Evolutionary conservation across 2,329 filamentous ascomycete genomes (phyloP).

Genomic region (Shiraia sp.): DNA sequence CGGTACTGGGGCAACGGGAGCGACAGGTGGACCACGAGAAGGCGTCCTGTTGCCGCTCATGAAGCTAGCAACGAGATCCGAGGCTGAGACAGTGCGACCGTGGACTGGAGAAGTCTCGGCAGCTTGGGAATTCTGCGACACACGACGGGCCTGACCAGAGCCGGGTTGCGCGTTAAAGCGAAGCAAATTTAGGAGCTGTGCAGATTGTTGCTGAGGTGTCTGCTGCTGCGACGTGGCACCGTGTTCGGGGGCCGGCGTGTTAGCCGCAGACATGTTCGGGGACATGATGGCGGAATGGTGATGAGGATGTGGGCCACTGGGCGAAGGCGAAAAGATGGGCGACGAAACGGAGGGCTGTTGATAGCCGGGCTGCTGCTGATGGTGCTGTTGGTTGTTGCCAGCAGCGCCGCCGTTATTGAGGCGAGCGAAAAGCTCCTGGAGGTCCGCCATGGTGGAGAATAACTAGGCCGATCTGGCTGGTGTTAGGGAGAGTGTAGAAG

Average conservation of each 20-base stretch:
- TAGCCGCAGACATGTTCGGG: conserved; percentile 55
- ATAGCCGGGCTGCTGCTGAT: conserved; percentile 26
- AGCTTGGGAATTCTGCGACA: conserved; percentile 31
- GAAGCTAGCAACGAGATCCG: conserved; percentile 61
- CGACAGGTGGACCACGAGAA: conserved; percentile 37
- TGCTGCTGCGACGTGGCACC: conserved; percentile 49
- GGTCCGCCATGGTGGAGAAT: conserved; percentile 45
- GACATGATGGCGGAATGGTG: conserved; percentile 63
- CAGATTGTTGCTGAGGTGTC: conserved; percentile 48
- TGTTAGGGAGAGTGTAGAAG: conserved; percentile 14
- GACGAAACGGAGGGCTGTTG: conserved; percentile 64
- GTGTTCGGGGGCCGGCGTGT: conserved; percentile 47
- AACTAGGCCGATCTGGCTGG: conserved; percentile 21
- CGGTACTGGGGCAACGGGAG: conserved; percentile 32
- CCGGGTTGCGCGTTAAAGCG: conserved; percentile 61
- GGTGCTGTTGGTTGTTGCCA: conserved; percentile 23
- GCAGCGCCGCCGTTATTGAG: conserved; percentile 41
- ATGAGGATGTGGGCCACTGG: conserved; percentile 57
- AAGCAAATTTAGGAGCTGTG: conserved; percentile 66
- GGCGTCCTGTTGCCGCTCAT: conserved; percentile 50
- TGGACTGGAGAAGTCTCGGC: conserved; percentile 25
- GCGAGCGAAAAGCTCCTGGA: conserved; percentile 50
- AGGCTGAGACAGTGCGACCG: conserved; percentile 54
- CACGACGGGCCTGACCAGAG: conserved; percentile 43
- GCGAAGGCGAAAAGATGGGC: conserved; percentile 60